Evolutionary conservation across 805 yeast genomes (phyloP), one percentile per base, ranked within the genome.

Genomic region (Candida maltosa): DNA sequence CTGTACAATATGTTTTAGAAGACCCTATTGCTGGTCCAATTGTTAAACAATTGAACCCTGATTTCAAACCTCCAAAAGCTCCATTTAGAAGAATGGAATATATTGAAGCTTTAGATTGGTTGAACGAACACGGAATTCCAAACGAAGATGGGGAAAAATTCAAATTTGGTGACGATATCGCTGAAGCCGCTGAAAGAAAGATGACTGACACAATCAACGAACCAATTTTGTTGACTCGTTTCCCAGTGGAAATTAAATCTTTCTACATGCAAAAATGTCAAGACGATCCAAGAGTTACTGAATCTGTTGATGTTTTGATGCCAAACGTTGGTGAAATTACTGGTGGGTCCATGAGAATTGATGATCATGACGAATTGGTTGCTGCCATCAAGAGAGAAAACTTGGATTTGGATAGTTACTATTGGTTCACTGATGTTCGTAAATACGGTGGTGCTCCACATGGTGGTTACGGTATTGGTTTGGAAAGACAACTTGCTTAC

Each of bases 321-420:
- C 99, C 99, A 52, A 91, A 87, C 51, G 99, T 93, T 40, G 99
- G 99, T 60, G 99, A 93, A 69, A 84, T 93, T 54, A 87, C 95
- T 30, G 99, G 99, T 63, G 99, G 98, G 40, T 91, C 97, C 31
- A 93, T 93, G 99, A 89, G 99, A 77, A 88, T 87, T 47, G 78
- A 75, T 44, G 78, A 79, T 52, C 66, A 75, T 41, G 87, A 87
- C 29, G 97, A 91, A 64, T 74, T 93, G 51, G 59, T 84, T 51
- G 95, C 79, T 31, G 97, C 96, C 34, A 84, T 91, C 75, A 81
- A 82, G 68, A 86, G 97, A 69, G 99, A 93, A 70, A 80, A 81
- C 39, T 86, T 93, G 54, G 81, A 80, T 58, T 74, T 87, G 37
- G 78, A 70, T 16, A 73, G 91, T 22, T 93, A 93, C 77, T 89